Evolutionary conservation across 805 yeast genomes (phyloP), one percentile per base, ranked within the genome.

Genomic region (Wickerhamomyces xylosicus): DNA sequence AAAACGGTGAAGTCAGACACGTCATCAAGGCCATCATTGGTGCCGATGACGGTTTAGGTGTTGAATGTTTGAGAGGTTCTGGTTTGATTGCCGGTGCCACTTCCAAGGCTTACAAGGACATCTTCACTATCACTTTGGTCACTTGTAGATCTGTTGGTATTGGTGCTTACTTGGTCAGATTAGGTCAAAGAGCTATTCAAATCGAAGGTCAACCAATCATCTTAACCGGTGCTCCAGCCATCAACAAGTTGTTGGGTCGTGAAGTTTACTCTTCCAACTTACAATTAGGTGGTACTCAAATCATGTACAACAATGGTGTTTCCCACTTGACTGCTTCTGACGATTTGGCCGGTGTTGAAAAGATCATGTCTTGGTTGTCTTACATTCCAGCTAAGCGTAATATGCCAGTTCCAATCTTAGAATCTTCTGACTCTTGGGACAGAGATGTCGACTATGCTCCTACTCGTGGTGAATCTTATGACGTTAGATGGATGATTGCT

Each of bases 141-240:
- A 92, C 98, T n/a, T 89, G 97, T 69, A 81, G 99, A 73, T 89
- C 97, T 38, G 99, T 92, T 55, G 99, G 99, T 80, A 92, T 92
- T 62, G 99, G 99, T 71, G 99, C 99, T 35, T 92, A 92, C 60
- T 72, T 92, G 59, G 98, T 92, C 33, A 83, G 99, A 66, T 74
- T 92, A 50, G 99, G 99, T 56, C 97, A 92, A 72, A 83, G 99
- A 72, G 95, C 97, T 33, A 89, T 92, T 54, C 99, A 92, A 69
- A 84, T 92, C 53, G 97, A 92, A 63, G 98, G 98, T 33, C 97
- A 92, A 66, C 98, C 99, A 40, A 86, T 92, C 53, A 90, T 92
- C 51, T 79, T 92, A 57, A 92, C 99, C 41, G 99, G 99, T 74
- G 98, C 98, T 41, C 97, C 96, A 38, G 97, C 98, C 42, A 86